Conservation (phyloP, 306 rosid genomes). For the Acmispon strigosus region DNA sequence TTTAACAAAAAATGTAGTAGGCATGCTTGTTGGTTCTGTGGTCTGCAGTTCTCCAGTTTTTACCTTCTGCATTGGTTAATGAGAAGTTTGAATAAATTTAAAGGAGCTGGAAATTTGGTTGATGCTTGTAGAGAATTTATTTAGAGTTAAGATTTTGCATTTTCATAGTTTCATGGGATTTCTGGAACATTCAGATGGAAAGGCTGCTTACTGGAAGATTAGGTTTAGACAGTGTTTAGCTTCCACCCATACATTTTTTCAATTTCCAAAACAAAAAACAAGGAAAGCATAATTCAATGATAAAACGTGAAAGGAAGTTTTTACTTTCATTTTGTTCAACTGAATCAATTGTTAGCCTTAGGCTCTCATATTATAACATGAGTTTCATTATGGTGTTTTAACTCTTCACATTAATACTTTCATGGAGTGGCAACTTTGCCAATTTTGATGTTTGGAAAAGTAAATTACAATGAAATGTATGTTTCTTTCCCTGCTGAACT, state of each 20-base stretch:
- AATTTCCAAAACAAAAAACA: too few relatives aligned
- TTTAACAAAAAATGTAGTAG: not conserved
- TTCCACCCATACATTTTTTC: too few relatives aligned
- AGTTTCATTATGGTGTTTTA: not conserved
- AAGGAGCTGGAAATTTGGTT: not conserved
- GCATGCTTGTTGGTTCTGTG: not conserved
- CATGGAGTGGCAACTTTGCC: not conserved
- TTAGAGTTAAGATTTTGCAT: not conserved
- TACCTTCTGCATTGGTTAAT: not conserved
- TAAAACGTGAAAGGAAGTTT: too few relatives aligned
- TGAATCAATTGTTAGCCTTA: too few relatives aligned
- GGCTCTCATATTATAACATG: too few relatives aligned
- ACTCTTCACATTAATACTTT: not conserved
- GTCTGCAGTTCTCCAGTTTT: not conserved
- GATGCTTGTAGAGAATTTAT: not conserved
- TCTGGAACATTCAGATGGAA: not conserved
- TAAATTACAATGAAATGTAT: not conserved
- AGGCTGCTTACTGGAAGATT: not conserved
- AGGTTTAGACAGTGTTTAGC: too few relatives aligned
- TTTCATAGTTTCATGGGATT: not conserved
- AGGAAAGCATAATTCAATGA: too few relatives aligned
- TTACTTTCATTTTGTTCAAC: too few relatives aligned
- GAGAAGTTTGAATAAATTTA: not conserved
- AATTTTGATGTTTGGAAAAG: not conserved
- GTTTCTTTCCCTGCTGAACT: not conserved